phyloP scores from a whole-genome alignment of 1,139 yeast genomes.

The Yamadazyma buinensis region DNA sequence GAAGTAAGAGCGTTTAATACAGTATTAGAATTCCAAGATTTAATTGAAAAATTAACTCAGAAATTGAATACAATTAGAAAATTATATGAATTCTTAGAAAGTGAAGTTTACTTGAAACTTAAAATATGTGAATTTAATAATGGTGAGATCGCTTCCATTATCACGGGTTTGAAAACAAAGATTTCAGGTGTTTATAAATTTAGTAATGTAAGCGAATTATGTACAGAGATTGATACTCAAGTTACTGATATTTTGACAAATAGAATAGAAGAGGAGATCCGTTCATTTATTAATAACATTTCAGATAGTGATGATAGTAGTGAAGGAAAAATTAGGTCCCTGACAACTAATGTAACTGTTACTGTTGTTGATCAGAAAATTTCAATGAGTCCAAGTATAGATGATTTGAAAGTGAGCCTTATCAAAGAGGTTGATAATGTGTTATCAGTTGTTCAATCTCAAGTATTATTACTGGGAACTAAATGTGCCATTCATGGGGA shows the following conservation, averaged over 20 bases:
- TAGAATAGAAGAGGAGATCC: conserved; percentile 3
- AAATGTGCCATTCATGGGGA: not conserved
- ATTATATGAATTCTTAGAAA: conserved; percentile 19
- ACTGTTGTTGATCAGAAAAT: conserved; percentile 42
- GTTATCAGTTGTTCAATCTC: not conserved
- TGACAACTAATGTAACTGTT: conserved; percentile 35
- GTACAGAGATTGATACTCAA: conserved; percentile 35
- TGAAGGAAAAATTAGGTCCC: not conserved
- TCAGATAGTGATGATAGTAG: not conserved
- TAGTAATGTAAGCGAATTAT: conserved; percentile 34
- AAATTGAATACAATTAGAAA: conserved; percentile 31
- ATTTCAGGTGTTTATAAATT: conserved; percentile 44
- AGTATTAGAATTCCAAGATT: conserved; percentile 38
- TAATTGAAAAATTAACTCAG: conserved; percentile 21
- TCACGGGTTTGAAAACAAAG: conserved; percentile 36
- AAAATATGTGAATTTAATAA: conserved; percentile 24
- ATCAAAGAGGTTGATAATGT: conserved; percentile 3
- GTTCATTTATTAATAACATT: conserved; percentile 14
- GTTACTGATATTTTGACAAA: conserved; percentile 22
- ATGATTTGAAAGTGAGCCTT: conserved; percentile 17
- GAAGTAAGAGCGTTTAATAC: conserved; percentile 40
- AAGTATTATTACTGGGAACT: not conserved
- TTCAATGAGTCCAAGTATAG: conserved; percentile 29
- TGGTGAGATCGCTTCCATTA: conserved; percentile 12
- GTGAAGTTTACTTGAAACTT: conserved; percentile 20